Conservation (phyloP, 768 basidiomycete species). For the Cytidiella melzeri region DNA sequence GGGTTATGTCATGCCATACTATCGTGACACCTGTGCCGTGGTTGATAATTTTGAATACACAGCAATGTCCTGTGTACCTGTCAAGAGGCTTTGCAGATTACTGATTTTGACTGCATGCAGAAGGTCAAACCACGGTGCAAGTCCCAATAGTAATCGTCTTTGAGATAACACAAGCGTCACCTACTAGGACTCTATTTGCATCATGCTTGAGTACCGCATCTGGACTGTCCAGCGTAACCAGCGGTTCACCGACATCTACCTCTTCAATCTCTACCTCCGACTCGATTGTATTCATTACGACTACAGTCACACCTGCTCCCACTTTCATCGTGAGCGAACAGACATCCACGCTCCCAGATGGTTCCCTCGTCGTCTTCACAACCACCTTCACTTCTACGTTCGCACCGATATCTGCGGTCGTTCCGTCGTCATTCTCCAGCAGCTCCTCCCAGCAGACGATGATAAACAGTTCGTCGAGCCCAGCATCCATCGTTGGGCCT, state of each 20-base stretch:
- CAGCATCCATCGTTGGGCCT: constrained; percentile 29
- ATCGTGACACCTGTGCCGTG: no score
- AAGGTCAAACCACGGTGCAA: constrained; percentile 29
- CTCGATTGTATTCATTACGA: constrained; percentile 1
- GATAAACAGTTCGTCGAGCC: neutral
- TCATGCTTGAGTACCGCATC: constrained; percentile 23
- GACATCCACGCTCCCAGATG: constrained; percentile 35
- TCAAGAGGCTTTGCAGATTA: no score
- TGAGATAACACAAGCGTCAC: constrained; percentile 24
- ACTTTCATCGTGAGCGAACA: constrained; percentile 23
- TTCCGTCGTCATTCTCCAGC: constrained; percentile 22
- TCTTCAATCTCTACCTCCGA: constrained; percentile 7
- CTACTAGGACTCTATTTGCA: constrained; percentile 37
- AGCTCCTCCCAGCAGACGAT: neutral
- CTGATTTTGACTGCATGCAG: no score
- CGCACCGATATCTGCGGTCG: constrained; percentile 22
- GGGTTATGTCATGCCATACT: no score
- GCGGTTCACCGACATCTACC: constrained; percentile 7
- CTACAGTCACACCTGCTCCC: constrained; percentile 5
- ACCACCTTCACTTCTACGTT: constrained; percentile 34
- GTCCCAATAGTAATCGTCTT: constrained; percentile 37
- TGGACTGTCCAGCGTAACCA: constrained; percentile 3
- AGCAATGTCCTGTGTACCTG: no score
- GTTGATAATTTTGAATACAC: no score
- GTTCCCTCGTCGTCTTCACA: constrained; percentile 31